Base-by-base conservation (phyloP, 2,329 filamentous ascomycete genomes). In the Fusarium ambrosium region DNA sequence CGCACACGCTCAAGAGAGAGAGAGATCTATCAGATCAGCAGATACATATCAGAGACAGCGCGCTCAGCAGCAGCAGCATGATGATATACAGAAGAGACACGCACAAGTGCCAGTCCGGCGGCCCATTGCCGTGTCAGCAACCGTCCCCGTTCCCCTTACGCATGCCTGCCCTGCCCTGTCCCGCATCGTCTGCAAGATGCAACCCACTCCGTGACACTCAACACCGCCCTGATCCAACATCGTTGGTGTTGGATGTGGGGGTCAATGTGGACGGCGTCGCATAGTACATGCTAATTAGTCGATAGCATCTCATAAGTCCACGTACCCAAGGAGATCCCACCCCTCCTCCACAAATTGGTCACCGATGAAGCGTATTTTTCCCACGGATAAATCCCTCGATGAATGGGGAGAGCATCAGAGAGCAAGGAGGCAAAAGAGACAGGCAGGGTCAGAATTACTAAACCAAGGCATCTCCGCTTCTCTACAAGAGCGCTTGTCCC, bases 241-340 rank as follows among this genome's bases (percentile, higher is more conserved):
- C 14, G 41, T 32, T 70, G 62, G 65, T 72, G 59, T 66, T 72
- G 45, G 51, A 62, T 63, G 65, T 55, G 69, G 68, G 71, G 62
- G 65, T 69, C 53, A 39, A 13, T 58, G 37, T 61, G 39, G 62
- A 64, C 61, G 56, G 58, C 27, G 64, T 69, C 56, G 56, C 71
- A 56, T 53, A 69, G 66, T 65, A 66, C 53, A 69, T 43, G 55
- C 66, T 48, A 64, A 63, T 62, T 64, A 65, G 64, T 71, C 45
- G 24, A 55, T 39, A 70, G 62, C 61, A 63, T 55, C 61, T 22
- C 61, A 32, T 32, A 55, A 63, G 34, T 43, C 51, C 55, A 32
- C 36, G 39, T 36, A 27, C 22, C 56, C 18, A 48, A 36, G 45
- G 24, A 56, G 66, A 61, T 62, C 22, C 32, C 61, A 56, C 59